Conservation (phyloP, 441 rosid genomes). For the Eruca vesicaria region DNA sequence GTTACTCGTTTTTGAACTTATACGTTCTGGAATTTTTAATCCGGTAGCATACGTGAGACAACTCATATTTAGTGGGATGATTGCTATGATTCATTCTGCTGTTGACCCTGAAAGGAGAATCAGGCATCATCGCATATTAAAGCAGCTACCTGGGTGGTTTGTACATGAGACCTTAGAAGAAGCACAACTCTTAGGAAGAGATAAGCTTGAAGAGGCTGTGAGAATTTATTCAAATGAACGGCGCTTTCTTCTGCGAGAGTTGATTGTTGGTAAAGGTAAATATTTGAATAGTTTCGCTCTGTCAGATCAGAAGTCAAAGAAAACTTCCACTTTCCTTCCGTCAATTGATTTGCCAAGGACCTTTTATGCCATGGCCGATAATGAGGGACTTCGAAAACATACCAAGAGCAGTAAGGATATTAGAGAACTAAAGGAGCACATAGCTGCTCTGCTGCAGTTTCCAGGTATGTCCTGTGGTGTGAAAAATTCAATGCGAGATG, state of each 20-base stretch:
- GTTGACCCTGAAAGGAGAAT: slow-evolving; percentile 56
- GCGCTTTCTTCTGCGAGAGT: slow-evolving; percentile 66
- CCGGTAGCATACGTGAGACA: slow-evolving; percentile 97
- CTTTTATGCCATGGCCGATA: slow-evolving; percentile 32
- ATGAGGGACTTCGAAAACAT: slow-evolving; percentile 42
- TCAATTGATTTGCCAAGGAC: slow-evolving; percentile 58
- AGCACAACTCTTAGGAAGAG: slow-evolving; percentile 64
- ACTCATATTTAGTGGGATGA: slow-evolving; percentile 86
- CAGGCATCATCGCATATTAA: slow-evolving; percentile 82
- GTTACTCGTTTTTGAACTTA: slow-evolving; percentile 76
- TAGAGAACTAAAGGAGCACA: slow-evolving; percentile 70
- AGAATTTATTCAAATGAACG: slow-evolving; percentile 84
- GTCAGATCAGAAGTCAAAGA: slow-evolving; percentile 52
- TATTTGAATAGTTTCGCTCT: slow-evolving; percentile 35
- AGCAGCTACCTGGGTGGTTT: slow-evolving; percentile 80
- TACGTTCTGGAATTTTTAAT: slow-evolving; percentile 78
- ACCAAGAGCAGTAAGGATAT: slow-evolving; percentile 49
- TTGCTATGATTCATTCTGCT: slow-evolving; percentile 53
- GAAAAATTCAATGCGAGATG: slow-evolving; percentile 53
- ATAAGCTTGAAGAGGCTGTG: slow-evolving; percentile 65
- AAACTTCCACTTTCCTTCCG: slow-evolving; percentile 32
- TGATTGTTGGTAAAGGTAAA: slow-evolving; percentile 39
- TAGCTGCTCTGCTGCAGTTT: slow-evolving; percentile 73
- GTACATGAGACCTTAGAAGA: slow-evolving; percentile 66
- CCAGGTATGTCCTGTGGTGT: slow-evolving; percentile 53